A percentile compares a stretch with the other conserved stretches of the same genome.
These are phyloP conservation scores for Trichoderma koningii DNA, from an alignment of 2,329 filamentous ascomycete species.

Conservation along the genomic window DNA sequence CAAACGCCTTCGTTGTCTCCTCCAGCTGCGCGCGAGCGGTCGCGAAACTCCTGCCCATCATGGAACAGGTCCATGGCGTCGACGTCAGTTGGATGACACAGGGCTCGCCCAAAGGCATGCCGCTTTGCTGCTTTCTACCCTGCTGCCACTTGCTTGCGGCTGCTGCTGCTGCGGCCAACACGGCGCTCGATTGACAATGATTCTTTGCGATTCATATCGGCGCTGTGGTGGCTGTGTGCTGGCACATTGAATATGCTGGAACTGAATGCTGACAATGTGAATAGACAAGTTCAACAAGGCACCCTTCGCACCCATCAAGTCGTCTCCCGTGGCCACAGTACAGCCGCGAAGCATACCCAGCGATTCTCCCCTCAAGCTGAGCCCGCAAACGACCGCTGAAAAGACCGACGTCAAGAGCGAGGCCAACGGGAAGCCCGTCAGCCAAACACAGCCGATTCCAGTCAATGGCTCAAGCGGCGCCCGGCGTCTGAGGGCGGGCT, in stretches of 20 bases:
- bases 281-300: slow-evolving; percentile 40
- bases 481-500: slow-evolving; percentile 39
- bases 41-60: slow-evolving; percentile 43
- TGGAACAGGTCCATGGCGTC: slow-evolving; percentile 80
- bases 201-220: neutral
- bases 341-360: slow-evolving; percentile 40
- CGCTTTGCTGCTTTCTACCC: slow-evolving; percentile 23
- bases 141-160: no score
- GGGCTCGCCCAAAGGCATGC: slow-evolving; percentile 76
- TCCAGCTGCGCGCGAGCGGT: slow-evolving; percentile 18
- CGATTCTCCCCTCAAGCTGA: slow-evolving; percentile 34
- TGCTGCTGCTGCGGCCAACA: neutral
- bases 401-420: slow-evolving; percentile 28
- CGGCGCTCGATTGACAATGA: slow-evolving; percentile 13
- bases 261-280: slow-evolving; percentile 4
- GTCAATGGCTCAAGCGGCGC: slow-evolving; percentile 33
- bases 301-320: slow-evolving; percentile 35
- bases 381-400: slow-evolving; percentile 35
- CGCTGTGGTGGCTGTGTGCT: neutral
- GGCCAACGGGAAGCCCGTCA: slow-evolving; percentile 31
- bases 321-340: slow-evolving; percentile 32
- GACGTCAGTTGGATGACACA: slow-evolving; percentile 90
- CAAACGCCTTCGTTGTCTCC: neutral
- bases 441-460: slow-evolving; percentile 31
- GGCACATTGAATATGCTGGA: neutral